phyloP scores from a whole-genome alignment of 1,284 basidiomycete genomes.

The Pascua sp. region DNA sequence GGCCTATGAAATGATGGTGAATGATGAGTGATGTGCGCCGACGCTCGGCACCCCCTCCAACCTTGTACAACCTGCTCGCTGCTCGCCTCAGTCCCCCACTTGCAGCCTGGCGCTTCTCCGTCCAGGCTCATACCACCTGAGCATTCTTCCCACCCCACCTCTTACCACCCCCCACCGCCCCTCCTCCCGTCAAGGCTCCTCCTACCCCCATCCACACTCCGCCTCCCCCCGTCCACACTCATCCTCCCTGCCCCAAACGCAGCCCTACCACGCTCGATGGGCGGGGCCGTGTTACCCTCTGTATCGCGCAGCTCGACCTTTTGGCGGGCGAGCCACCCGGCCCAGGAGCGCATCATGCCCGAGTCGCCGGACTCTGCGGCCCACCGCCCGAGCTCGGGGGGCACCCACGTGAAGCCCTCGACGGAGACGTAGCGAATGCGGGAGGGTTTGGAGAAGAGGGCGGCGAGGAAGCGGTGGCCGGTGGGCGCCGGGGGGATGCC shows the following conservation, averaged over 20 bases:
- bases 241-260: no score
- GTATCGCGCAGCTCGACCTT: constrained; percentile 38
- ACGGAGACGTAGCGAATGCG: constrained; percentile 23
- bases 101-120: no score
- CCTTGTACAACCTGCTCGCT: no score
- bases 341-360: constrained; percentile 40
- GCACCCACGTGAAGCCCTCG: constrained; percentile 44
- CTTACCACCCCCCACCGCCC: no score
- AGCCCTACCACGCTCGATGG: constrained; percentile 11
- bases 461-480: constrained; percentile 19
- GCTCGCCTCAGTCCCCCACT: no score
- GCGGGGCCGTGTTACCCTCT: constrained; percentile 29
- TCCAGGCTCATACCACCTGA: no score
- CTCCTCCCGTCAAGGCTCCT: no score
- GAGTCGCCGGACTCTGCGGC: constrained; percentile 37
- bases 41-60: no score
- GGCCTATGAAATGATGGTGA: no score
- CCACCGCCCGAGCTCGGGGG: constrained; percentile 29
- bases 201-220: neutral
- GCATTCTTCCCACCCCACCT: no score
- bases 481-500: neutral
- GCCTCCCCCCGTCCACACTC: neutral
- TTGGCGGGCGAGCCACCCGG: constrained; percentile 17
- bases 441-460: constrained; percentile 9
- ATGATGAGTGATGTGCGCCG: no score